These are phyloP conservation scores for Malus sylvestris DNA, from an alignment of 306 rosid species.

Conservation along the genomic window DNA sequence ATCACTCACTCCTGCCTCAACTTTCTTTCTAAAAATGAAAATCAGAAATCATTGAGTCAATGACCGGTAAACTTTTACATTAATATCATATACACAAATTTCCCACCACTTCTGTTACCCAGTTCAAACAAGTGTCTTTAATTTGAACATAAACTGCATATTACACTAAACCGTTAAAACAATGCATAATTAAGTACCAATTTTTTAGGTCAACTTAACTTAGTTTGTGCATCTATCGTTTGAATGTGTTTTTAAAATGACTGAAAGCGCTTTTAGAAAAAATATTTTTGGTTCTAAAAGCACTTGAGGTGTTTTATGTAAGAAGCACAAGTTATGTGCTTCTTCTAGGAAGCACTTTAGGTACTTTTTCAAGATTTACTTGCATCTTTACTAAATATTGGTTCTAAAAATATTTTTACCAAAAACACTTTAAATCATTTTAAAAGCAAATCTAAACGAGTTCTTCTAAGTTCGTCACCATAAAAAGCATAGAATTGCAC, in stretches of 20 bases:
- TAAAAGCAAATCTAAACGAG: no score
- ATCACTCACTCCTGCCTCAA: slow-evolving; percentile 3
- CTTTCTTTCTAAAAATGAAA: not conserved
- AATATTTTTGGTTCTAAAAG: no score
- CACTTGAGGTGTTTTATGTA: no score
- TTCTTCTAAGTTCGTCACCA: not conserved
- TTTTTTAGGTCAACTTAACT: not conserved
- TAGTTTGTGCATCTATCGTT: not conserved
- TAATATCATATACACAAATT: not conserved
- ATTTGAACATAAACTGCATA: not conserved
- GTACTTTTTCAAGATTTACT: no score
- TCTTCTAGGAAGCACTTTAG: no score
- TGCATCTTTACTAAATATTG: no score
- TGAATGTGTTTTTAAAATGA: no score
- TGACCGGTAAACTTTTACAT: not conserved
- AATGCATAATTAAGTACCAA: not conserved
- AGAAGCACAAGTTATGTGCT: no score
- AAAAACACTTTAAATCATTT: no score
- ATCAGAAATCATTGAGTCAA: not conserved
- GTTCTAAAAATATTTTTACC: no score
- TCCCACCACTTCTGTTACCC: not conserved
- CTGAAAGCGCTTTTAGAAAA: no score
- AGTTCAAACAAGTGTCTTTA: not conserved
- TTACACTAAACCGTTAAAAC: not conserved
- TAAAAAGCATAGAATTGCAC: not conserved